phyloP scores from a whole-genome alignment of 345 rosid genomes.

The Citrus australasica region DNA sequence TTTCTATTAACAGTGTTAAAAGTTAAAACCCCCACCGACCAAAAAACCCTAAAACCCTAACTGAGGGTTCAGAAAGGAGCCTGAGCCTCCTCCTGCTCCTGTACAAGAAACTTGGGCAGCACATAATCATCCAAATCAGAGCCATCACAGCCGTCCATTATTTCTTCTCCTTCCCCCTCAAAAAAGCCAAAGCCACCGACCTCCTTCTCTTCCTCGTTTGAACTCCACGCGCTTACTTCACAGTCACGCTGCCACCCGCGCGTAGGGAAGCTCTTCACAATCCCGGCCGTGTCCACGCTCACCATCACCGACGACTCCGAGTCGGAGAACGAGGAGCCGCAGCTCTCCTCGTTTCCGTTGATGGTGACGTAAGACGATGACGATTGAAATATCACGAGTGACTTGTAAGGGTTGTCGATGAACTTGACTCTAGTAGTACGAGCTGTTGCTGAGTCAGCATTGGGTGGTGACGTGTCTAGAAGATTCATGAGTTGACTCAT shows the following conservation, averaged over 20 bases:
- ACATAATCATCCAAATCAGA: conserved; percentile 33
- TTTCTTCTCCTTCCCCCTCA: not conserved
- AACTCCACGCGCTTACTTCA: too few relatives aligned
- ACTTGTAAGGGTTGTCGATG: conserved; percentile 62
- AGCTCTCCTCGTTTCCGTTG: conserved; percentile 84
- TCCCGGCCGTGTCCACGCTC: conserved; percentile 56
- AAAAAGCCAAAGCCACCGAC: not conserved
- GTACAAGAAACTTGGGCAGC: conserved; percentile 49
- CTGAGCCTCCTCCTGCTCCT: conserved; percentile 12
- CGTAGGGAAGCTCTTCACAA: not conserved
- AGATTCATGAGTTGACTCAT: conserved; percentile 50
- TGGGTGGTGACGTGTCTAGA: conserved; percentile 32
- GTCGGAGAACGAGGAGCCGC: conserved; percentile 82
- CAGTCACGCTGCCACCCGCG: not conserved
- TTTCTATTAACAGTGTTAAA: too few relatives aligned
- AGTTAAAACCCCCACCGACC: too few relatives aligned
- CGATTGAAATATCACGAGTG: conserved; percentile 44
- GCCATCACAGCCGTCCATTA: conserved; percentile 3
- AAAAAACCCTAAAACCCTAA: too few relatives aligned
- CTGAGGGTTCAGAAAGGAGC: not conserved
- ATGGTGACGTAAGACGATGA: conserved; percentile 68
- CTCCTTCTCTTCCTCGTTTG: too few relatives aligned
- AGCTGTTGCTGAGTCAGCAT: conserved; percentile 9
- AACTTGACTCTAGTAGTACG: conserved; percentile 47
- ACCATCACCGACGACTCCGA: conserved; percentile 72